These are phyloP conservation scores for Acrodontium crateriforme DNA, from an alignment of 2,329 filamentous ascomycete species.

Conservation along the genomic window DNA sequence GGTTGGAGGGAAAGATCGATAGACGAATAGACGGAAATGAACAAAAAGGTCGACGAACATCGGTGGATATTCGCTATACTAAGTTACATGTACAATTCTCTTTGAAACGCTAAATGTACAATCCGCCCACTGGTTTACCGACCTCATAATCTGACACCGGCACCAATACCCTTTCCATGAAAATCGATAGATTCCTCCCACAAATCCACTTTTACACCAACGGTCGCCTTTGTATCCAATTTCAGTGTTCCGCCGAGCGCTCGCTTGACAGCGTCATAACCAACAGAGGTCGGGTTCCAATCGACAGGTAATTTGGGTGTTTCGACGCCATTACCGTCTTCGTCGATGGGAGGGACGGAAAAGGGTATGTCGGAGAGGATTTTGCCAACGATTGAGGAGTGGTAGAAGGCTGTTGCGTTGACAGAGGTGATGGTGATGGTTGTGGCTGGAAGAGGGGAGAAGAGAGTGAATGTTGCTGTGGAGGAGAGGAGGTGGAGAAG, in stretches of 20 bases:
- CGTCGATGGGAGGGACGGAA: constrained; percentile 47
- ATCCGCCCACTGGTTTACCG: too few species aligned
- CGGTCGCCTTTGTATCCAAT: constrained; percentile 62
- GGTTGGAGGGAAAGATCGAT: too few species aligned
- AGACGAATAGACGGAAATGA: too few species aligned
- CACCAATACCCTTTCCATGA: constrained; percentile 32
- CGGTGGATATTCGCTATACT: too few species aligned
- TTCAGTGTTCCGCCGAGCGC: constrained; percentile 70
- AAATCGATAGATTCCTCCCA: constrained; percentile 69
- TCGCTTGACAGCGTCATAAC: constrained; percentile 66
- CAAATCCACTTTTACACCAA: constrained; percentile 58
- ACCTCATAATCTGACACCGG: constrained; percentile 29
- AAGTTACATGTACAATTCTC: too few species aligned
- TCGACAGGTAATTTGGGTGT: constrained; percentile 71
- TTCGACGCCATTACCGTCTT: constrained; percentile 42
- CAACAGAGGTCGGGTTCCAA: constrained; percentile 63
- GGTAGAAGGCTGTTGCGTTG: constrained; percentile 72
- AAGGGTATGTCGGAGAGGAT: constrained; percentile 67
- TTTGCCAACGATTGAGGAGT: constrained; percentile 59
- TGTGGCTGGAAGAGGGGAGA: constrained; percentile 61
- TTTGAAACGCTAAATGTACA: too few species aligned
- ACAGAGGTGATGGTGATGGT: constrained; percentile 65
- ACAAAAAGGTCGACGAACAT: too few species aligned
- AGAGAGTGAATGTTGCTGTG: constrained; percentile 69
- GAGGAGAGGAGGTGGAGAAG: constrained; percentile 78